Evolutionary conservation across 208 protist species (phyloP).

Genomic region (Wallacemonas collosoma): DNA sequence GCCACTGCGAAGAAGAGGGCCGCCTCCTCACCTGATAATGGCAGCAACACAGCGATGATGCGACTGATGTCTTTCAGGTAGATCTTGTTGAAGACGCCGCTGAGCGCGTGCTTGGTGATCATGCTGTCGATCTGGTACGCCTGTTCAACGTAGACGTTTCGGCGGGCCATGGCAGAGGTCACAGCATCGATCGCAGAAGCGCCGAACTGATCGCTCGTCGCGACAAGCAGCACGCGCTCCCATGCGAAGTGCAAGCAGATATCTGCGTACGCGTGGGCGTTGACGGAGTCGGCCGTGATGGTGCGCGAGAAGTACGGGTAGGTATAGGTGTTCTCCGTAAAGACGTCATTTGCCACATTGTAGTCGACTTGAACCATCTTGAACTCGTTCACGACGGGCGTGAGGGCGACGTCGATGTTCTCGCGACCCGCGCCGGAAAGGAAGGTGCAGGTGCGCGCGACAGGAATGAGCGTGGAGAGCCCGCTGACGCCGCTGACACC

Average conservation of each 20-base stretch:
- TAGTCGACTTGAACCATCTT: constrained; percentile 77
- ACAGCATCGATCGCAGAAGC: constrained; percentile 44
- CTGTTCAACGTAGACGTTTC: constrained; percentile 76
- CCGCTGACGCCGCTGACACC: constrained; percentile 67
- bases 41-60: constrained; percentile 50
- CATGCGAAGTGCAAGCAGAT: constrained; percentile 74
- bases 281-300: constrained; percentile 50
- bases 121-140: constrained; percentile 47
- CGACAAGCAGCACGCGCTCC: constrained; percentile 83
- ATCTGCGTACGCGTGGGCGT: constrained; percentile 56
- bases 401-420: constrained; percentile 54
- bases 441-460: constrained; percentile 69
- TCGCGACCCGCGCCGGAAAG: constrained; percentile 65
- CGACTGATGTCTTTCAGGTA: constrained; percentile 72
- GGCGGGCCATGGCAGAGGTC: constrained; percentile 44
- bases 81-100: constrained; percentile 54
- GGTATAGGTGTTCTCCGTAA: constrained; percentile 49
- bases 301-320: constrained; percentile 86
- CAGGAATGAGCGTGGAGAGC: constrained; percentile 64
- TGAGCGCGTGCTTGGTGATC: constrained; percentile 31
- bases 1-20: constrained; percentile 68
- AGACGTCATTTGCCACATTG: constrained; percentile 58
- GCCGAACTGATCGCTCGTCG: constrained; percentile 63
- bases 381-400: constrained; percentile 84
- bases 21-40: constrained; percentile 44